These are phyloP conservation scores for Erysimum cheiri DNA, from an alignment of 441 rosid genomes.

Conservation along the genomic window DNA sequence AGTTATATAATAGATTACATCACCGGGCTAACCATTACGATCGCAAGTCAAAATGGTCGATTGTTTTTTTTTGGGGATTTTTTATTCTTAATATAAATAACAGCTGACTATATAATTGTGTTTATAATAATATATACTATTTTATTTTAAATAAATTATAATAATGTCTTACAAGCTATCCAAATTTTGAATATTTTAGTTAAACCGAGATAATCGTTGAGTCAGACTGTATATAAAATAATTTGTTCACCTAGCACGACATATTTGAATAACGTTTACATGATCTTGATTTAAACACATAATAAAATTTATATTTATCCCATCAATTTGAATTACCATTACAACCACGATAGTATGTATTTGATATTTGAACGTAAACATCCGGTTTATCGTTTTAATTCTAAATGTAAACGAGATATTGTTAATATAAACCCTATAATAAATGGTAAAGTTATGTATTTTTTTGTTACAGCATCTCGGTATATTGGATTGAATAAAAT, in stretches of 20 bases:
- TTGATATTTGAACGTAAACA: not conserved
- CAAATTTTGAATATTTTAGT: not conserved
- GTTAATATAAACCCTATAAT: not conserved
- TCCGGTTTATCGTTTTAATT: not conserved
- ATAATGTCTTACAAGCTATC: not conserved
- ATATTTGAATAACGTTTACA: not conserved
- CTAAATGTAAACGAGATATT: not conserved
- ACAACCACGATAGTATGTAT: not conserved
- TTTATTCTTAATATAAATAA: not conserved
- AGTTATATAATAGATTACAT: too few species aligned
- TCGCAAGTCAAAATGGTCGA: conserved; percentile 5
- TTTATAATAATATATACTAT: not conserved
- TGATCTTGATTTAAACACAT: not conserved
- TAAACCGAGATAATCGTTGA: not conserved
- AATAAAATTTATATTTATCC: not conserved
- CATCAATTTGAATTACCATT: not conserved
- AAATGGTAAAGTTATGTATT: not conserved
- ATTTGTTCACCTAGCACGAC: not conserved
- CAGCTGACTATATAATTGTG: not conserved
- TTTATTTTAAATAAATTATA: not conserved
- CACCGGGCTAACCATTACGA: not conserved
- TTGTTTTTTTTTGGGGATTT: not conserved
- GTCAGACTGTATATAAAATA: not conserved
- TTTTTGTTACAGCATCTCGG: too few species aligned
- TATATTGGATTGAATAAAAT: not conserved